Evolutionary conservation across 768 basidiomycete species (phyloP).

Genomic region (Tylopilus sp.): DNA sequence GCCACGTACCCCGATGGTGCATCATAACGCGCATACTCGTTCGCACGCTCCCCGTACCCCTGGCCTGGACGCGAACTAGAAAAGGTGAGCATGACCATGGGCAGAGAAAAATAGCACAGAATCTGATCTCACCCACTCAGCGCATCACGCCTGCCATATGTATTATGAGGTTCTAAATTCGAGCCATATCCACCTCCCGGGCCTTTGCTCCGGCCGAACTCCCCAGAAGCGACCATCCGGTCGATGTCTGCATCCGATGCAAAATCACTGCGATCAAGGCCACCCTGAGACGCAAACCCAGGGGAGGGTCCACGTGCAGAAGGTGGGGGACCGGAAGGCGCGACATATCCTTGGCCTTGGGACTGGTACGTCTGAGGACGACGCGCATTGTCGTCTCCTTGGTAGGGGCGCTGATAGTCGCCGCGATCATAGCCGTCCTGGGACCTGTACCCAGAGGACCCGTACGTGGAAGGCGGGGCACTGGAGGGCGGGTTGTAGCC

Average conservation of each 20-base stretch:
- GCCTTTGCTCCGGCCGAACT: neutral
- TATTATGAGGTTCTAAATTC: neutral
- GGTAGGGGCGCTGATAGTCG: neutral
- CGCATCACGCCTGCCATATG: neutral
- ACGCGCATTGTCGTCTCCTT: neutral
- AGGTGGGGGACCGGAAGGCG: no score
- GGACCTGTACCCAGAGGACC: no score
- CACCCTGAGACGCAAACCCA: conserved; percentile 8
- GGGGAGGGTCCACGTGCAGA: no score
- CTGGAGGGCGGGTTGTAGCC: conserved; percentile 5
- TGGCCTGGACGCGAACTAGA: neutral
- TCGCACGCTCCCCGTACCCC: neutral
- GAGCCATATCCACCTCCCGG: neutral
- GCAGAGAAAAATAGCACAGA: neutral
- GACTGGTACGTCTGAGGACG: conserved; percentile 1
- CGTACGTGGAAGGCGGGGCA: conserved; percentile 1
- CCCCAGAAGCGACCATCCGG: conserved; percentile 18
- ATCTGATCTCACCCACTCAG: conserved; percentile 15
- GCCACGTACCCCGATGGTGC: neutral
- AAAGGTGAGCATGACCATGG: neutral
- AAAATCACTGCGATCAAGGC: conserved; percentile 25
- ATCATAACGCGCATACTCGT: conserved; percentile 3
- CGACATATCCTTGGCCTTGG: neutral
- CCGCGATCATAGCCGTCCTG: neutral
- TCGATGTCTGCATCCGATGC: conserved; percentile 27